These are phyloP conservation scores for Elaeis oleifera DNA, from an alignment of 202 grass and related monocot species.

Conservation along the genomic window DNA sequence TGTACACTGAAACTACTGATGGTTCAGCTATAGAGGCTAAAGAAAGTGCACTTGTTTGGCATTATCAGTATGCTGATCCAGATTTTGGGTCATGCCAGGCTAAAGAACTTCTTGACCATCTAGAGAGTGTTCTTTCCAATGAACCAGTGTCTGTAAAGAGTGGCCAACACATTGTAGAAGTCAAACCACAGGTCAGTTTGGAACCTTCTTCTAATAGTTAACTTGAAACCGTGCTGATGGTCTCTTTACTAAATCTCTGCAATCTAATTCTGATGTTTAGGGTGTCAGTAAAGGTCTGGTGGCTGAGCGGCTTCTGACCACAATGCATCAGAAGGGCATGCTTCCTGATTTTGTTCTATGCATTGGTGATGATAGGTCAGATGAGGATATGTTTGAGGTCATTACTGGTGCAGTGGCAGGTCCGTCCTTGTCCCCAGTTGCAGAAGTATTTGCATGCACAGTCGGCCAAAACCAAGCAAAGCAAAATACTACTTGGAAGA, in stretches of 20 bases:
- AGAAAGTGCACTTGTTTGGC: slow-evolving; percentile 37
- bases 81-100: slow-evolving; percentile 44
- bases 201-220: not conserved
- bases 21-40: slow-evolving; percentile 28
- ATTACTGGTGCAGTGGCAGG: slow-evolving; percentile 21
- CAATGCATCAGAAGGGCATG: slow-evolving; percentile 11
- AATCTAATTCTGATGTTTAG: slow-evolving; percentile 5
- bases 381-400: slow-evolving; percentile 43
- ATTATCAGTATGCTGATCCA: slow-evolving; percentile 36
- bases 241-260: not conserved
- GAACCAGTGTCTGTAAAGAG: slow-evolving; percentile 30
- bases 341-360: slow-evolving; percentile 35
- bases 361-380: slow-evolving; percentile 37
- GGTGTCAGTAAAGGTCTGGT: slow-evolving; percentile 38
- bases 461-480: slow-evolving; percentile 42
- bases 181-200: slow-evolving; percentile 31
- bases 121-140: slow-evolving; percentile 33
- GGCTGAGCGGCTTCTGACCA: slow-evolving; percentile 26
- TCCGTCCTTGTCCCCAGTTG: slow-evolving; percentile 22
- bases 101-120: slow-evolving; percentile 38
- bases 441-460: slow-evolving; percentile 38
- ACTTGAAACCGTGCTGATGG: not conserved
- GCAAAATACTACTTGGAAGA: slow-evolving; percentile 48
- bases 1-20: slow-evolving; percentile 44
- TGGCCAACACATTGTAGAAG: slow-evolving; percentile 27